These are phyloP conservation scores for Plasmodium knowlesi DNA, from an alignment of 169 alveolate species.

Conservation along the genomic window DNA sequence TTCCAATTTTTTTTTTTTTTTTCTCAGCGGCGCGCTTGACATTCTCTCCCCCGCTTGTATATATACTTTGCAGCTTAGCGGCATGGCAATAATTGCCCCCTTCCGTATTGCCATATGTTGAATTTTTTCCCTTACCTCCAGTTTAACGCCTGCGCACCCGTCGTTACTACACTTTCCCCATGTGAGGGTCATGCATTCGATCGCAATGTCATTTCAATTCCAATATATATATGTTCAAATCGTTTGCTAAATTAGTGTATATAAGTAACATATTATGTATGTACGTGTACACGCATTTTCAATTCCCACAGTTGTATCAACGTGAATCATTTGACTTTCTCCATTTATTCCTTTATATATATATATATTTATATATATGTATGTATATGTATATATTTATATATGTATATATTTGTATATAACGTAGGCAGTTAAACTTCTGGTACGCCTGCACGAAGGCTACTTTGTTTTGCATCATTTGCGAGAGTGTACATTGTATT, in stretches of 20 bases:
- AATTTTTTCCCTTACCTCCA: background rate
- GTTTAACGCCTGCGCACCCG: background rate
- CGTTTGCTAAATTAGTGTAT: background rate
- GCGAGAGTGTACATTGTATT: background rate
- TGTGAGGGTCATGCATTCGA: background rate
- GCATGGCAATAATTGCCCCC: background rate
- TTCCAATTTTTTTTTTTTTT: background rate
- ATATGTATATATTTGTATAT: background rate
- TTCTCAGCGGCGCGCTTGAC: background rate
- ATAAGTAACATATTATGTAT: background rate
- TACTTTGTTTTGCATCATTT: constrained; percentile 1
- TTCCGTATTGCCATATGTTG: background rate
- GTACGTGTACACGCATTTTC: background rate
- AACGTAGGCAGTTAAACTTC: constrained; percentile 2
- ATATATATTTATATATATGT: too few species aligned
- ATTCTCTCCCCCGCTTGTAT: background rate
- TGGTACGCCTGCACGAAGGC: background rate
- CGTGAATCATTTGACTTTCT: constrained; percentile 10
- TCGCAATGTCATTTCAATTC: background rate
- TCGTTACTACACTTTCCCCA: background rate
- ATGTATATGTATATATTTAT: background rate
- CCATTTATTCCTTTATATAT: background rate
- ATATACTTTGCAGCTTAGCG: background rate
- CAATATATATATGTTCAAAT: background rate
- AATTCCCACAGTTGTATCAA: constrained; percentile 36